Evolutionary conservation across 495 filamentous ascomycete species (phyloP), one percentile per base, ranked within the genome.

Genomic region (Physcia stellaris): DNA sequence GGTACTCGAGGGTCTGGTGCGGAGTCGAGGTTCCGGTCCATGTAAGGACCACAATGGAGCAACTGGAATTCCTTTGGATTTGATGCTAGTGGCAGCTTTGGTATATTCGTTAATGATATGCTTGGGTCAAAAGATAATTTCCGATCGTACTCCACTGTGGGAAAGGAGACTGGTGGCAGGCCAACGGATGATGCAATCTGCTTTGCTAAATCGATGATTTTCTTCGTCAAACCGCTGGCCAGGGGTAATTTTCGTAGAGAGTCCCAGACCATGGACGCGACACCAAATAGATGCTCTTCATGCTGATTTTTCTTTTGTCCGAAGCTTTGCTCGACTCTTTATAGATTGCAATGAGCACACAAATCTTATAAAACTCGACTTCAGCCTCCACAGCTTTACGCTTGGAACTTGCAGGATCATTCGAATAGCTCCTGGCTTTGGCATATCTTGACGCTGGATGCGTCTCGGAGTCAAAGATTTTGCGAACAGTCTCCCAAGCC

Each of bases 21-120:
- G 0, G 80, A 77, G 49, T 80, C 80, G 40, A 85, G 74, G 41
- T 65, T 71, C 11, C 82, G 67, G 42, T 86, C 80, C 55, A 87
- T 65, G 43, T 77, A 86, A 0, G 75, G 81, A 0, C 82, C 82
- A 42, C 71, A 80, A 52, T 79, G 61, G 3, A 60, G 35, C 0
- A 86, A 63, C 48, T 82, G 77, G 38, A 85, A 82, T n/a, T 73
- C 61, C 16, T 50, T 44, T 17, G 43, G 48, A 16, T 55, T 49
- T n/a, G 55, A 20, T 6, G 34, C 45, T 30, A 63, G 48, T 1
- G 43, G 38, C 2, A 59, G 15, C 15, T 50, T 33, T 2, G 31
- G 39, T 6, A 26, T 45, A 26, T 29, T 38, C 11, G 28, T 26
- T n/a, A 42, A 36, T 10, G 48, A 43, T 28, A 53, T 46, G 19